Evolutionary conservation across 257 asterid genomes (phyloP).

Genomic region (Lycium ferocissimum): DNA sequence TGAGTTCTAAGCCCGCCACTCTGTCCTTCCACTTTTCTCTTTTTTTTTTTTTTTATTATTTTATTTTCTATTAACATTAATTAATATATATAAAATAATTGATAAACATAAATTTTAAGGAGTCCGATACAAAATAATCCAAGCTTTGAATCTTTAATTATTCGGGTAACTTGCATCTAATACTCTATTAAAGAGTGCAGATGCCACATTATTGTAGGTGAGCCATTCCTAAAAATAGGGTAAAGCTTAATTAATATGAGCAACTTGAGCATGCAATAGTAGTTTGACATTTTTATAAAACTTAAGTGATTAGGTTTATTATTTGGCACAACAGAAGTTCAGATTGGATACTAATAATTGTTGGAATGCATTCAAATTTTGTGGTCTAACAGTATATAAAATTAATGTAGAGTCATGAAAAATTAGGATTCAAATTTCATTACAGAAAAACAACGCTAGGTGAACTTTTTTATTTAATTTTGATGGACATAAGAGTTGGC

Average conservation of each 20-base stretch:
- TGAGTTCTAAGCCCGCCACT: slow-evolving; percentile 4
- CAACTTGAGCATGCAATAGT: neutral
- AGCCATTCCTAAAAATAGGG: neutral
- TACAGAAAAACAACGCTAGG: neutral
- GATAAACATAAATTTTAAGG: neutral
- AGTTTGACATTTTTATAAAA: neutral
- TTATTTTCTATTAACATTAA: neutral
- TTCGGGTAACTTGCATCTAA: neutral
- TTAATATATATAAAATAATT: neutral
- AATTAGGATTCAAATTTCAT: neutral
- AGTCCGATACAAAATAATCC: neutral
- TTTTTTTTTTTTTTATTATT: neutral
- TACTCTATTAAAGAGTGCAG: neutral
- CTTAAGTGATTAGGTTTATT: neutral
- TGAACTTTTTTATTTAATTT: too few species aligned
- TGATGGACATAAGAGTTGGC: too few species aligned
- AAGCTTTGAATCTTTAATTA: neutral
- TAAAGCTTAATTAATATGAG: neutral
- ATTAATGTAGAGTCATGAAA: neutral
- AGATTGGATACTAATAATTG: neutral
- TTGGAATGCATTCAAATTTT: too few species aligned
- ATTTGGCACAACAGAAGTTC: neutral
- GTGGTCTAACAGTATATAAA: too few species aligned
- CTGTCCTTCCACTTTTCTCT: neutral
- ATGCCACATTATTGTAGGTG: neutral